phyloP scores from a whole-genome alignment of 108 stramenopile genomes.

The Conticribra weissflogii region DNA sequence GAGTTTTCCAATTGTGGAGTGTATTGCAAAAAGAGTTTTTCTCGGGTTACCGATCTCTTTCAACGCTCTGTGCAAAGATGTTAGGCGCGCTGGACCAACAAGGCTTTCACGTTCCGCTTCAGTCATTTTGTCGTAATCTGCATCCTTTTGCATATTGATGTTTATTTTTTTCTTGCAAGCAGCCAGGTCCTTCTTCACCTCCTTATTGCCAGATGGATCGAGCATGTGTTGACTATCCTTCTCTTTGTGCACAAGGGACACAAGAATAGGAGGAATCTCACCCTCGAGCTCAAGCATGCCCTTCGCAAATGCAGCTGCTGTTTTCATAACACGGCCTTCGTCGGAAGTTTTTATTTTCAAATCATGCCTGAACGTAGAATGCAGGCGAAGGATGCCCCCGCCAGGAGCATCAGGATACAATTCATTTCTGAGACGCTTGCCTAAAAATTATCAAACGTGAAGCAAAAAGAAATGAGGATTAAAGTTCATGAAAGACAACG shows the following conservation, averaged over 20 bases:
- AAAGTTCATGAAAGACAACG: too few relatives aligned
- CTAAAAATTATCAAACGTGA: too few relatives aligned
- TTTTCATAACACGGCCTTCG: constrained; percentile 99
- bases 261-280: constrained; percentile 96
- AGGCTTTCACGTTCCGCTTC: constrained; percentile 65
- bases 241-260: constrained; percentile 96
- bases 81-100: constrained; percentile 80
- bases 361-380: constrained; percentile 99
- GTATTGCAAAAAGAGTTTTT: constrained; percentile 75
- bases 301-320: constrained; percentile 87
- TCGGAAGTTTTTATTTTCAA: constrained; percentile 97
- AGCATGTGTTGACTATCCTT: constrained; percentile 75
- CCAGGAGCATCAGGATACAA: constrained; percentile 81
- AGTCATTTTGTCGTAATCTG: constrained; percentile 66
- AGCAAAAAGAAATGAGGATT: too few relatives aligned
- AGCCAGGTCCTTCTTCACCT: constrained; percentile 89
- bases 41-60: constrained; percentile 88
- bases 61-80: constrained; percentile 82
- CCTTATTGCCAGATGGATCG: constrained; percentile 95
- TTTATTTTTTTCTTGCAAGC: constrained; percentile 85
- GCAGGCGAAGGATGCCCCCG: constrained; percentile 95
- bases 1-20: constrained; percentile 80
- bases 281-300: constrained; percentile 97
- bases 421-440: constrained; percentile 84
- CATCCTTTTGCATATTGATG: constrained; percentile 80